A percentile compares a stretch with the other conserved stretches of the same genome.
phyloP scores from a whole-genome alignment of 495 filamentous ascomycete genomes.

The Neurospora hispaniola region DNA sequence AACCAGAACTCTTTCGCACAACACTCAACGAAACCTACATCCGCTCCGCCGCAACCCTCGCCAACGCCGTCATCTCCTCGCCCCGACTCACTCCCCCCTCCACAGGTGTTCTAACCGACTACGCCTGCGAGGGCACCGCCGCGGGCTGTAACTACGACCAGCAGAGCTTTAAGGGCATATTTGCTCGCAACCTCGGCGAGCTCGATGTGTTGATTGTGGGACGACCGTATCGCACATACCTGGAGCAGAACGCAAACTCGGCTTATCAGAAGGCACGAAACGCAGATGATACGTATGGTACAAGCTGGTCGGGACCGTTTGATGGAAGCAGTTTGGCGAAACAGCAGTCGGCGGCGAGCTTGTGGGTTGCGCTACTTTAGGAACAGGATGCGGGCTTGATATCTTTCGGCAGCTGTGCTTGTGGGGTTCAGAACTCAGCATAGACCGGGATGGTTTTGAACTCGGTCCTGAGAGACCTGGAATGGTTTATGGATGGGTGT shows the following conservation, averaged over 20 bases:
- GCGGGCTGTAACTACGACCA: conserved; percentile 44
- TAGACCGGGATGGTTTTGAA: not conserved
- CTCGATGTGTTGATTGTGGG: conserved; percentile 39
- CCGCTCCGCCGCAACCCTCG: conserved; percentile 43
- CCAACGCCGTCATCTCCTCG: conserved; percentile 25
- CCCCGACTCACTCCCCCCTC: conserved; percentile 13
- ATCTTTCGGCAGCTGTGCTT: not conserved
- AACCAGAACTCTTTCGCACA: conserved; percentile 17
- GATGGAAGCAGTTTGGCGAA: conserved; percentile 35
- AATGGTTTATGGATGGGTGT: not conserved
- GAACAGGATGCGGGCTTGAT: not conserved
- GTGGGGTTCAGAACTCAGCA: not conserved
- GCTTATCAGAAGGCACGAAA: conserved; percentile 46
- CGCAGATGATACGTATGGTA: conserved; percentile 36
- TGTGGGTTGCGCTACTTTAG: conserved; percentile 38
- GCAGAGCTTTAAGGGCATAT: conserved; percentile 66
- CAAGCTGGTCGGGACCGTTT: conserved; percentile 48
- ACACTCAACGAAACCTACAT: conserved; percentile 31
- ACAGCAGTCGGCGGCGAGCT: conserved; percentile 51
- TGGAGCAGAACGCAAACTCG: conserved; percentile 44
- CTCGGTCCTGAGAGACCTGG: not conserved
- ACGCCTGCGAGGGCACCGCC: conserved; percentile 33
- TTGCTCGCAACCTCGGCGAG: conserved; percentile 50
- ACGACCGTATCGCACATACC: conserved; percentile 37
- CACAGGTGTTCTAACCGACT: conserved; percentile 50